A percentile compares a stretch with the other conserved stretches of the same genome.
These are phyloP conservation scores for Saprolegnia parasitica DNA, from an alignment of 352 stramenopile genomes.

Conservation along the genomic window DNA sequence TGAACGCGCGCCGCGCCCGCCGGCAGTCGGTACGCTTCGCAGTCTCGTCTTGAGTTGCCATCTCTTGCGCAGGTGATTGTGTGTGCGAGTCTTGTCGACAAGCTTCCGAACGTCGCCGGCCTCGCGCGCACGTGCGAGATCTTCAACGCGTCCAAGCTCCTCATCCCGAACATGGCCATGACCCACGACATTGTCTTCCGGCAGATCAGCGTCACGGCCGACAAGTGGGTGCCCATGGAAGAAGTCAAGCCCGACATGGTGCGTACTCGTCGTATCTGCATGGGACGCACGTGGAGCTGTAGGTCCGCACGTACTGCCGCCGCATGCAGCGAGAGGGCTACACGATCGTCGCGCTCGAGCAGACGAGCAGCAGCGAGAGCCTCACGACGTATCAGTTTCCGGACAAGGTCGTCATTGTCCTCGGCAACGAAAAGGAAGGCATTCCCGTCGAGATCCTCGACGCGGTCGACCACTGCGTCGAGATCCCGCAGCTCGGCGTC, in stretches of 20 bases:
- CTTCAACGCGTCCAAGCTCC: constrained; percentile 86
- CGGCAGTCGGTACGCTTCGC: constrained; percentile 15
- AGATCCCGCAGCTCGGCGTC: constrained; percentile 97
- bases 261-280: constrained; percentile 41
- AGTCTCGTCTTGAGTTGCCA: too few species aligned
- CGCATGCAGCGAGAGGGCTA: constrained; percentile 85
- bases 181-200: constrained; percentile 87
- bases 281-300: background rate
- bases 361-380: constrained; percentile 89
- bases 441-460: constrained; percentile 94
- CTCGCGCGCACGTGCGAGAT: constrained; percentile 94
- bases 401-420: constrained; percentile 88
- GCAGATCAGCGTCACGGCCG: constrained; percentile 87
- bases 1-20: constrained; percentile 10
- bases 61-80: constrained; percentile 64
- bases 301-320: constrained; percentile 39
- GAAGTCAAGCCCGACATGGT: constrained; percentile 62
- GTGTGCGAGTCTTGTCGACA: constrained; percentile 89
- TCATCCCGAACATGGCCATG: constrained; percentile 84
- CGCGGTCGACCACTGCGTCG: constrained; percentile 93
- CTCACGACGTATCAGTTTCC: constrained; percentile 83
- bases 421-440: constrained; percentile 96
- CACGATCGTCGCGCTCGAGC: constrained; percentile 91
- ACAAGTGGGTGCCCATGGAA: constrained; percentile 94
- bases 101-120: constrained; percentile 92